These are phyloP conservation scores for Lentinula boryana DNA, from an alignment of 768 basidiomycete genomes.

Conservation along the genomic window DNA sequence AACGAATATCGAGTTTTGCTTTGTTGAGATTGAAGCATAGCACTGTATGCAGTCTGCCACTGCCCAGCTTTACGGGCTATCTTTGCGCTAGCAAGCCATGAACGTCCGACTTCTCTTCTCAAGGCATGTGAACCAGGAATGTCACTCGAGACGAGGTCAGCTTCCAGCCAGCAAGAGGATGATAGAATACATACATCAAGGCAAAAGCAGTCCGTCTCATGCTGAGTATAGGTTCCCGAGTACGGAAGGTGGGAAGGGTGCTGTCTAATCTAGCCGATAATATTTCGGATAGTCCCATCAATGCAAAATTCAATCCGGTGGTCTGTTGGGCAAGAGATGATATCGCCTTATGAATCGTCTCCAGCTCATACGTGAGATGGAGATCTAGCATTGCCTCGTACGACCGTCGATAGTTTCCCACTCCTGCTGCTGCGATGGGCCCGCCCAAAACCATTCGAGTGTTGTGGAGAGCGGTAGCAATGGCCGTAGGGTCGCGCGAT, in stretches of 20 bases:
- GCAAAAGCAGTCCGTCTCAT: slow-evolving; percentile 83
- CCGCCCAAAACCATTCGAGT: slow-evolving; percentile 73
- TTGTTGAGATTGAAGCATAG: slow-evolving; percentile 84
- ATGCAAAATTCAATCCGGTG: slow-evolving; percentile 9
- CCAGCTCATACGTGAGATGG: slow-evolving; percentile 83
- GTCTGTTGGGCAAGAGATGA: slow-evolving; percentile 23
- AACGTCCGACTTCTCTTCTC: slow-evolving; percentile 56
- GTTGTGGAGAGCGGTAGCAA: slow-evolving; percentile 46
- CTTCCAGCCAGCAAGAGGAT: slow-evolving; percentile 1
- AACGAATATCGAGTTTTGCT: slow-evolving; percentile 69
- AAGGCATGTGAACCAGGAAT: slow-evolving; percentile 25
- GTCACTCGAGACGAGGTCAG: slow-evolving; percentile 22
- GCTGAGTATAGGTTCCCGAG: slow-evolving; percentile 83
- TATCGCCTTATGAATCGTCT: slow-evolving; percentile 50
- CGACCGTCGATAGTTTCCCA: slow-evolving; percentile 74
- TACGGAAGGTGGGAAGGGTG: slow-evolving; percentile 83
- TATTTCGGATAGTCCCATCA: slow-evolving; percentile 38
- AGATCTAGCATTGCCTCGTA: slow-evolving; percentile 85
- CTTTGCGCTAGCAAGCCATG: slow-evolving; percentile 93
- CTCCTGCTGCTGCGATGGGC: slow-evolving; percentile 76
- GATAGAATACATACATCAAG: slow-evolving; percentile 44
- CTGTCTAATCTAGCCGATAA: slow-evolving; percentile 66
- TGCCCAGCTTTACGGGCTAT: slow-evolving; percentile 95
- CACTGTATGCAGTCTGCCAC: slow-evolving; percentile 95
- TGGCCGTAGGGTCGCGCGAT: slow-evolving; percentile 36